These are phyloP conservation scores for Vanrija pseudolonga DNA, from an alignment of 1,284 basidiomycete species.

Conservation along the genomic window DNA sequence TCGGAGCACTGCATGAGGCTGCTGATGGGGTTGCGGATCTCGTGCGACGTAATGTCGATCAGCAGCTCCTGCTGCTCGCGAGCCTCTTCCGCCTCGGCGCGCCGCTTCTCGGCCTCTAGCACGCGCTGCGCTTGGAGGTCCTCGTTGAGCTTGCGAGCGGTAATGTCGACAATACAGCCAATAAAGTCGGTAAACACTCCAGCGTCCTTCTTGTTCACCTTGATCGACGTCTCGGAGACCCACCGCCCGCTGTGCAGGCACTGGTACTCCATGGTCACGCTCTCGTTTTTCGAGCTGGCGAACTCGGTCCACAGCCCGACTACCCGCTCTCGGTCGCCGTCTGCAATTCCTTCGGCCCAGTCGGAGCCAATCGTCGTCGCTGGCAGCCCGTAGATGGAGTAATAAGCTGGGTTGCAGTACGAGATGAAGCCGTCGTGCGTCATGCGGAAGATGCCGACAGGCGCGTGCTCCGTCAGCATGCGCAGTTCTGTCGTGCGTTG, in stretches of 20 bases:
- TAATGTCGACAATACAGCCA: constrained; percentile 27
- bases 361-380: constrained; percentile 12
- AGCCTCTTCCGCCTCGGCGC: constrained; percentile 40
- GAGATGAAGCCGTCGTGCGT: constrained; percentile 25
- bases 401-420: constrained; percentile 33
- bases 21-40: constrained; percentile 30
- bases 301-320: constrained; percentile 16
- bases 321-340: constrained; percentile 9
- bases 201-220: constrained; percentile 2
- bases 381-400: constrained; percentile 25
- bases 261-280: constrained; percentile 9
- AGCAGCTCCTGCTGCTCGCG: constrained; percentile 42
- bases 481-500: constrained; percentile 42
- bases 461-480: constrained; percentile 22
- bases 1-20: constrained; percentile 30
- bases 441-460: constrained; percentile 39
- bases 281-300: background rate
- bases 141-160: constrained; percentile 41
- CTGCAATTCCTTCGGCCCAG: constrained; percentile 26
- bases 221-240: constrained; percentile 18
- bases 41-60: constrained; percentile 47
- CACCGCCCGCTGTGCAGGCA: constrained; percentile 8
- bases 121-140: constrained; percentile 32
- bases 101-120: constrained; percentile 35
- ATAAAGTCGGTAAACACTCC: constrained; percentile 19